phyloP scores from a whole-genome alignment of 495 filamentous ascomycete species.

The Lasiosphaeria miniovina region DNA sequence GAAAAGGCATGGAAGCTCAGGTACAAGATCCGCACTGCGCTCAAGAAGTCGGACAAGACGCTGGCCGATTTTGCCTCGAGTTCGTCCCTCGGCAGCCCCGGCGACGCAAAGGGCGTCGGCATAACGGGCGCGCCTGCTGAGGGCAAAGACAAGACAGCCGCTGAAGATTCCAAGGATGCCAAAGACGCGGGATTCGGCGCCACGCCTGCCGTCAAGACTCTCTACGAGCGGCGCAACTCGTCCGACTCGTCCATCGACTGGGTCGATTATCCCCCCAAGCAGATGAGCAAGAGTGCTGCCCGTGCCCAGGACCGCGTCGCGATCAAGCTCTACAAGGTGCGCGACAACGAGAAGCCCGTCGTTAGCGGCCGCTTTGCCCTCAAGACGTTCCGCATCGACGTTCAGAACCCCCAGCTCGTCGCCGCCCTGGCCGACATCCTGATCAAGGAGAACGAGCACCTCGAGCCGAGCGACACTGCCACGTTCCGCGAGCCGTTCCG shows the following conservation, averaged over 20 bases:
- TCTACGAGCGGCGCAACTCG: constrained; percentile 33
- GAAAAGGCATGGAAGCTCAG: constrained; percentile 27
- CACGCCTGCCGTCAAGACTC: constrained; percentile 23
- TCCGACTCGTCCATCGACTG: constrained; percentile 26
- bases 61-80: constrained; percentile 24
- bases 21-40: constrained; percentile 23
- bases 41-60: constrained; percentile 22
- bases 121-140: not conserved
- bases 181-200: constrained; percentile 20
- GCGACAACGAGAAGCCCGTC: constrained; percentile 32
- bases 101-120: constrained; percentile 4
- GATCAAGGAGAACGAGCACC: constrained; percentile 27
- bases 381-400: constrained; percentile 32
- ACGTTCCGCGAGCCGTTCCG: constrained; percentile 35
- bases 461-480: constrained; percentile 30
- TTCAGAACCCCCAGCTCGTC: constrained; percentile 36
- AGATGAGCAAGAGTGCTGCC: constrained; percentile 32
- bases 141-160: not conserved
- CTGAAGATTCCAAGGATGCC: not conserved
- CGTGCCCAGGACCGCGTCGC: constrained; percentile 36
- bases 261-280: constrained; percentile 40
- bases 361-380: constrained; percentile 31
- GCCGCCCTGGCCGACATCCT: constrained; percentile 31
- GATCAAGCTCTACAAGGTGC: constrained; percentile 40
- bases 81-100: not conserved